These are phyloP conservation scores for Ganoderma sinense DNA, from an alignment of 1,284 basidiomycete genomes.

Conservation along the genomic window DNA sequence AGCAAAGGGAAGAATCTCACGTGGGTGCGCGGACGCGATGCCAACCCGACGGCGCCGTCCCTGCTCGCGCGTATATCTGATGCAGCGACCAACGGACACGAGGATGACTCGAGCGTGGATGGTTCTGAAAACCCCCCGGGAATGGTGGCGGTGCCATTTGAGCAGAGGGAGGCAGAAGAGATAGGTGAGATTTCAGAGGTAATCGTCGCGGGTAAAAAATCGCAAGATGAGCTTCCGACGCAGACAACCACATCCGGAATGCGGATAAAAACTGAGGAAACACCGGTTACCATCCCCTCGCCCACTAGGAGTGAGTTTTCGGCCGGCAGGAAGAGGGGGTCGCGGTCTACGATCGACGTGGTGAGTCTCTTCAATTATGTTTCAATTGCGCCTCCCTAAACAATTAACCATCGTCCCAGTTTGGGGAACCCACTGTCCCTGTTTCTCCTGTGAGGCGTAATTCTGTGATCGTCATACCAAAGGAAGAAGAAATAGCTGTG, in stretches of 20 bases:
- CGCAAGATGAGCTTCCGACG: constrained; percentile 15
- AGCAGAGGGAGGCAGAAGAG: neutral
- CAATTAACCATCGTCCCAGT: constrained; percentile 5
- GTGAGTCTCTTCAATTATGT: constrained; percentile 8
- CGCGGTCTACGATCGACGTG: constrained; percentile 28
- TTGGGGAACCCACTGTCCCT: constrained; percentile 21
- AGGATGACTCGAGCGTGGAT: constrained; percentile 2
- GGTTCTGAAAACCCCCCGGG: neutral
- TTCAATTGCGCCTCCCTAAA: too few relatives aligned
- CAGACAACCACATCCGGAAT: constrained; percentile 2
- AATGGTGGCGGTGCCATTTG: neutral
- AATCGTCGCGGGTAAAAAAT: constrained; percentile 14
- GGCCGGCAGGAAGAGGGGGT: constrained; percentile 12
- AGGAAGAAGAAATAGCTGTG: constrained; percentile 1
- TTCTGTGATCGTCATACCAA: neutral
- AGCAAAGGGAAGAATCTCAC: constrained; percentile 25
- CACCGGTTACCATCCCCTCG: constrained; percentile 5
- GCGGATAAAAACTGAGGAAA: constrained; percentile 22
- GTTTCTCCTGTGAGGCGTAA: neutral
- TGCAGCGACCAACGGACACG: neutral
- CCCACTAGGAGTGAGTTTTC: constrained; percentile 7
- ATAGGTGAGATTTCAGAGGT: constrained; percentile 20
- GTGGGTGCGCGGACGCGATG: constrained; percentile 15
- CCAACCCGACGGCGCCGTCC: constrained; percentile 14
- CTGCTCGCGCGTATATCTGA: constrained; percentile 20